Percentiles rank a stretch among this genome's conserved stretches.
Conservation (phyloP, 768 basidiomycete genomes). For the Lepiota venenata region DNA sequence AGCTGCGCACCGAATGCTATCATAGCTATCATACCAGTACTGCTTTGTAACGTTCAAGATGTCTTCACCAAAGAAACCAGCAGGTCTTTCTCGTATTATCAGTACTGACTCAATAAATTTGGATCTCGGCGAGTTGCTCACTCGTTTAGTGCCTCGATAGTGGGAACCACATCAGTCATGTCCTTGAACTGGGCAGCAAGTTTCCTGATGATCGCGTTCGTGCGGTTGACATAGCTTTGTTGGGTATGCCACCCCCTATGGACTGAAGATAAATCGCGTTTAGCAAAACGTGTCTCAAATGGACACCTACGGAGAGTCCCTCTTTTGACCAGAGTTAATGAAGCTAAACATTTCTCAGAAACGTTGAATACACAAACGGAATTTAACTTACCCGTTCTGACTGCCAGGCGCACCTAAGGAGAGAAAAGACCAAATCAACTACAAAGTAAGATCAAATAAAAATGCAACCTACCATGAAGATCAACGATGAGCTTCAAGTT, state of each 20-base stretch:
- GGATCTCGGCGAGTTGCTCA: conserved; percentile 23
- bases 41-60: conserved; percentile 46
- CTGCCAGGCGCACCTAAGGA: conserved; percentile 65
- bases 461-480: conserved; percentile 48
- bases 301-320: conserved; percentile 42
- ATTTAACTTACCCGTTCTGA: conserved; percentile 32
- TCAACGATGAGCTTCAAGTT: conserved; percentile 81
- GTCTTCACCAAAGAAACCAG: conserved; percentile 51
- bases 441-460: not conserved
- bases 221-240: conserved; percentile 62
- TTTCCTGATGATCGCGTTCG: conserved; percentile 57
- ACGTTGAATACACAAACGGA: no score
- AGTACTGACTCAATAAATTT: not conserved
- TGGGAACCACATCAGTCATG: conserved; percentile 49
- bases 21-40: conserved; percentile 69
- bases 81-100: conserved; percentile 45
- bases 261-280: not conserved
- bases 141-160: conserved; percentile 78
- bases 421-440: not conserved
- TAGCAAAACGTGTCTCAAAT: not conserved
- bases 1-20: conserved; percentile 54
- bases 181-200: conserved; percentile 56
- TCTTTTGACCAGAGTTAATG: conserved; percentile 74
- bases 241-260: conserved; percentile 60
- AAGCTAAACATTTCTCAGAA: conserved; percentile 41